phyloP scores from a whole-genome alignment of 2,329 filamentous ascomycete species.

The Plenodomus lindquistii region DNA sequence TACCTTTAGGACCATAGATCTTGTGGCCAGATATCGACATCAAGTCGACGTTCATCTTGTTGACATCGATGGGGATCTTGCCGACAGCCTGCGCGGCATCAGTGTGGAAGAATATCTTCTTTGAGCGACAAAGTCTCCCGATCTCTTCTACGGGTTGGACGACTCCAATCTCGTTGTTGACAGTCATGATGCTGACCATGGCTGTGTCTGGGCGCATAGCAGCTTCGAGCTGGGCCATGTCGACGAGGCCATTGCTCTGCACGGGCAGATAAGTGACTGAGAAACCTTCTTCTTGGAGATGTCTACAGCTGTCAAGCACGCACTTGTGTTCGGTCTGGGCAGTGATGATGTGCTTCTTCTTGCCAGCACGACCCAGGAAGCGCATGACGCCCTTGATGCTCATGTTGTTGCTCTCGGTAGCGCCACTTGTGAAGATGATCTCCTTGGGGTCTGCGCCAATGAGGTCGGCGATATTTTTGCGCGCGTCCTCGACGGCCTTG shows the following conservation, averaged over 20 bases:
- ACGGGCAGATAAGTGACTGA: constrained; percentile 97
- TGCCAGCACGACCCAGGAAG: constrained; percentile 89
- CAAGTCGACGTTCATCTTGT: constrained; percentile 95
- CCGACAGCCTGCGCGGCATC: constrained; percentile 97
- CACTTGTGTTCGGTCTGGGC: constrained; percentile 99
- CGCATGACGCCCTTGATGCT: constrained; percentile 97
- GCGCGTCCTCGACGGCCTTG: constrained; percentile 85
- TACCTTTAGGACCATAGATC: constrained; percentile 96
- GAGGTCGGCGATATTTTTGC: constrained; percentile 78
- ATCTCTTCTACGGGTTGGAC: constrained; percentile 95
- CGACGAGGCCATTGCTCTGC: constrained; percentile 80
- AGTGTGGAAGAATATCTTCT: constrained; percentile 97
- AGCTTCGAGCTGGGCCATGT: constrained; percentile 80
- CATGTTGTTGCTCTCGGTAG: constrained; percentile 99
- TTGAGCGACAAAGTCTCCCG: constrained; percentile 84
- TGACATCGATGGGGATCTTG: constrained; percentile 95
- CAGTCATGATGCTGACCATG: constrained; percentile 95
- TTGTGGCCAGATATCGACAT: constrained; percentile 99
- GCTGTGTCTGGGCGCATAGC: constrained; percentile 90
- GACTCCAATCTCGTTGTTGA: constrained; percentile 99
- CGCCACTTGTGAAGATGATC: constrained; percentile 97
- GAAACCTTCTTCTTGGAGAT: constrained; percentile 95
- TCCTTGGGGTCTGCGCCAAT: constrained; percentile 96
- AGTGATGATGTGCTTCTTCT: constrained; percentile 99
- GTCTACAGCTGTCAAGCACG: constrained; percentile 93